Evolutionary conservation across 768 basidiomycete genomes (phyloP), one percentile per base, ranked within the genome.

Genomic region (Macrolepiota albuminosa): DNA sequence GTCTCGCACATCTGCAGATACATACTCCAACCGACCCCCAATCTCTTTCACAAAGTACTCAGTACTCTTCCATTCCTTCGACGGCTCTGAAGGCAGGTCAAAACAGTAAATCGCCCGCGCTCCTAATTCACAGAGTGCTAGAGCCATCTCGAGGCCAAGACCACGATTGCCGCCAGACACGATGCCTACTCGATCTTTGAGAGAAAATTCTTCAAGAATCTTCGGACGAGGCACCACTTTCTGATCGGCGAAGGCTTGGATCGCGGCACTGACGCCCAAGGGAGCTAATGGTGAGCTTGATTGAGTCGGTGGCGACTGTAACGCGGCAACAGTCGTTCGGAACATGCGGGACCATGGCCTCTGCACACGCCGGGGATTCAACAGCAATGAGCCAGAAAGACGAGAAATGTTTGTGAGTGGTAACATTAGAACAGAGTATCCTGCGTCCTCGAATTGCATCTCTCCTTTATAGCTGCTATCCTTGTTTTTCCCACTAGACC

Each of bases 51-150:
- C 80, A 61, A 81, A 88, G 31, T 79, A 79, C 31, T 69, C 71
- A 18, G 83, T 81, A 58, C 75, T 76, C 43, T 67, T 64, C 79
- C 84, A 89, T 63, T 85, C 87, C 2, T 76, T 76, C 3, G 82
- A 83, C 0, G 88, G 82, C 46, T 72, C 68, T 51, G 69, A 64
- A n/a, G n/a, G n/a, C n/a, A 88, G 72, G 69, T 89, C 88, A 6
- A 88, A 72, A 67, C 87, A 88, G 70, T 89, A 89, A 18, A 89
- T 78, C 0, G 77, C 84, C 8, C 81, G 78, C 4, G 86, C 86
- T 34, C 90, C 89, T 24, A 83, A 84, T 73, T 91, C 90, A 47
- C 82, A 81, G 45, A 91, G 72, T 4, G 85, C 36, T 16, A 53
- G 51, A 39, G 51, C 51, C 51, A 53, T 53, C 37, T 53, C 36